Evolutionary conservation across 805 yeast genomes (phyloP), one percentile per base, ranked within the genome.

Genomic region (Saccharomycopsis guyanensis): DNA sequence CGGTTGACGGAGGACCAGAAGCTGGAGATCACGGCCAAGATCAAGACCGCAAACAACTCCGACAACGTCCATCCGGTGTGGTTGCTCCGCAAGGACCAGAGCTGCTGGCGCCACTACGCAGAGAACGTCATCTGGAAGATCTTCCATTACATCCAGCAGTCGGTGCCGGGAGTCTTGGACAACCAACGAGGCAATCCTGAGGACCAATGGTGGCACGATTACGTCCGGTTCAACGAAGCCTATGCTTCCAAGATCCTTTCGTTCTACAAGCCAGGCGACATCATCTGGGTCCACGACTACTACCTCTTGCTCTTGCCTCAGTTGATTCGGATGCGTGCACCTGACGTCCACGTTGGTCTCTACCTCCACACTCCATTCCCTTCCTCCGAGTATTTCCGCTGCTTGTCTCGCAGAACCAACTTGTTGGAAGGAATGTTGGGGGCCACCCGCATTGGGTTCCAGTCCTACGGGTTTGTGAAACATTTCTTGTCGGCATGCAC

Each of bases 301-400:
- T 86, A 89, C 58, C 66, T 89, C 50, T 64, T 88, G 52, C 66
- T 89, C 38, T 67, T 89, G 48, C 97, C 97, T 2, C 93, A 83
- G 59, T 71, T 89, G 62, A 66, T 89, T 53, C 73, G 95, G 54
- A 80, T 82, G 83, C 78, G 75, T 57, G 70, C 82, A 42, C 86
- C 86, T 2, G 76, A 81, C 47, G 84, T 86, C 4, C 69, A 70
- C 51, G 82, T 89, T 53, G 93, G 91, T 12, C 76, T 85, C 44
- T 88, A 76, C 63, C 65, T 89, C 54, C 96, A 89, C 62, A 75
- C 86, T 2, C 96, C 97, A n/a, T 89, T 91, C 72, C 96, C 97
- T 10, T 80, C 95, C 22, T 81, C 88, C 15, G 99, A 93, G 64
- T 88, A 89, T 62, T 87, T 93, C 66, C 74, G 97, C 52, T 85